phyloP scores from a whole-genome alignment of 2,329 filamentous ascomycete genomes.

The Pseudophaeomoniella oleicola region DNA sequence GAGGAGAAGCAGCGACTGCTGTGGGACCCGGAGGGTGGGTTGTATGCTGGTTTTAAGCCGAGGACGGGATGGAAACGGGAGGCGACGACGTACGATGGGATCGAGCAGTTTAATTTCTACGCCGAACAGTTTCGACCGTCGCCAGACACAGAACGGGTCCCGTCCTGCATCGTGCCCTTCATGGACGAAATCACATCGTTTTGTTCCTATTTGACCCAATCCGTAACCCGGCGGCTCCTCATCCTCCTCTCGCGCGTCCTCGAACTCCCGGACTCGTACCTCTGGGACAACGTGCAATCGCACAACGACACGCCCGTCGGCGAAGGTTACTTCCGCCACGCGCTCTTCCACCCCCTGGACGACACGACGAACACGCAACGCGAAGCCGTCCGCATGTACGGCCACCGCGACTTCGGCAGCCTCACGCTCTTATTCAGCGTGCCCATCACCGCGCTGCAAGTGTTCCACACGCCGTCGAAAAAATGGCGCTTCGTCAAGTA shows the following conservation, averaged over 20 bases:
- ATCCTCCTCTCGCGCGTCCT: conserved; percentile 28
- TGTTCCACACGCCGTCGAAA: conserved; percentile 25
- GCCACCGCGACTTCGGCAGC: conserved; percentile 34
- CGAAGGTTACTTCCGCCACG: conserved; percentile 33
- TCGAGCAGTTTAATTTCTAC: conserved; percentile 43
- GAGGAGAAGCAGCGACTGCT: conserved; percentile 35
- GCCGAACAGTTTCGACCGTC: conserved; percentile 29
- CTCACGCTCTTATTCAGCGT: conserved; percentile 33
- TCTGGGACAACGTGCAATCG: conserved; percentile 30
- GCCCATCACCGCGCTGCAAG: conserved; percentile 32
- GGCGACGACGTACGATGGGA: conserved; percentile 30
- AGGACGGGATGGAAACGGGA: conserved; percentile 19
- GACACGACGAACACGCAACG: conserved; percentile 17
- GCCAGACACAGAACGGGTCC: conserved; percentile 23
- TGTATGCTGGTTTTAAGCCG: conserved; percentile 37
- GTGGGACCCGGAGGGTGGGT: conserved; percentile 32
- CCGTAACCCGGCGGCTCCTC: conserved; percentile 29
- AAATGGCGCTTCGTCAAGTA: conserved; percentile 33
- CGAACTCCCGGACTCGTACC: conserved; percentile 29
- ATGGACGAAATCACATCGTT: conserved; percentile 36
- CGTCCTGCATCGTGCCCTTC: conserved; percentile 32
- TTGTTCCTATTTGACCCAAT: conserved; percentile 32
- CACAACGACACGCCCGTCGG: conserved; percentile 24
- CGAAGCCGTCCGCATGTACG: conserved; percentile 28
- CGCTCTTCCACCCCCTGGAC: conserved; percentile 24